Evolutionary conservation across 768 basidiomycete species (phyloP), one percentile per base, ranked within the genome.

Genomic region (Rhodotorula kratochvilovae): DNA sequence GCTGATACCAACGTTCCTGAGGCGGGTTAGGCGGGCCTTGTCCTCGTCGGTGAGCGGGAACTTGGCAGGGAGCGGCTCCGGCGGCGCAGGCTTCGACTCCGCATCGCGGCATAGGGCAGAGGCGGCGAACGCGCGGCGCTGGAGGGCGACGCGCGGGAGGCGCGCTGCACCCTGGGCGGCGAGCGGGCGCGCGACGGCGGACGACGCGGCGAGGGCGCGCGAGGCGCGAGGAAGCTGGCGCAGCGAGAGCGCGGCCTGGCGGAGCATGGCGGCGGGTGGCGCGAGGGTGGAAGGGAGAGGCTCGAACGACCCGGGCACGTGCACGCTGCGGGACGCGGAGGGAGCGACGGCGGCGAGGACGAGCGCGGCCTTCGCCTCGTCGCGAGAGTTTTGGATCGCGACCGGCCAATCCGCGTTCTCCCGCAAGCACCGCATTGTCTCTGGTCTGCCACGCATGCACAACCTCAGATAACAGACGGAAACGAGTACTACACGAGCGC

Each of bases 1-100:
- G 7, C 90, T 91, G 70, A 99, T 90, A 75, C 96, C 96, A 71
- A 99, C 95, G 80, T 99, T 99, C 74, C 96, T 84, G 80, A 98
- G 91, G 68, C 86, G 86, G 31, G 80, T 82, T 53, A 97, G 84
- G 19, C 90, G 84, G 68, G 81, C 78, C 63, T 83, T 72, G 82
- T 99, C 96, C 27, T 19, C 53, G 2, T 69, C 68, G 29, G 68
- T 73, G 48, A 74, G 62, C 13, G 27, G 5, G 54, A 51, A 72
- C 63, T 69, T 56, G 50, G 67, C 42, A 10, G 74, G 67, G 5
- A 75, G 61, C 27, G 74, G 74, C 16, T 64, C 48, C 7, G 56
- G 48, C 42, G 73, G 63, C 27, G 63, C 58, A 11, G 73, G 69
- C 60, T 74, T 74, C 31, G 45, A 46, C 42, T 50, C 61, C 31